phyloP scores from a whole-genome alignment of 176 grass and related monocot genomes.

The Zoysia japonica region DNA sequence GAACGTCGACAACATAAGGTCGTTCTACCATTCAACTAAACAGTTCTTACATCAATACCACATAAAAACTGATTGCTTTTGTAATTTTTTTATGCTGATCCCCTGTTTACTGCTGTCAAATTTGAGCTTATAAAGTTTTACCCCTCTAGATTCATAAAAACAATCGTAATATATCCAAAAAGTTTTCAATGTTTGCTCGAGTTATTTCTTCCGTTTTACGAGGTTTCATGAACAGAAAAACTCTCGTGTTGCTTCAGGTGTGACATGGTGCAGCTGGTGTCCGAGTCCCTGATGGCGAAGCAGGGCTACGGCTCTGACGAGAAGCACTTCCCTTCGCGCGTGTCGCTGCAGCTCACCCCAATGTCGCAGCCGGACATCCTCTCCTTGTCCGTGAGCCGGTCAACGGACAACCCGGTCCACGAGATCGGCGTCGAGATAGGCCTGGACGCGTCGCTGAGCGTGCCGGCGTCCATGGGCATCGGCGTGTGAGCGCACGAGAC shows the following conservation, averaged over 20 bases:
- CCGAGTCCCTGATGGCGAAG: constrained; percentile 70
- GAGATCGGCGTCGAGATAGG: constrained; percentile 52
- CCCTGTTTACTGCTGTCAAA: neutral
- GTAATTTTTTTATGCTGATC: neutral
- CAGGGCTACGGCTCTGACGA: constrained; percentile 68
- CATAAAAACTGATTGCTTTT: neutral
- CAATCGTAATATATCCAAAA: too few relatives aligned
- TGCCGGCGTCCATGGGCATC: constrained; percentile 44
- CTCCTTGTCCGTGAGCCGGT: constrained; percentile 67
- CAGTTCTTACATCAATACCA: neutral
- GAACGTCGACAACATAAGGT: constrained; percentile 84
- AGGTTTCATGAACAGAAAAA: neutral
- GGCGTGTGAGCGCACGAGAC: constrained; percentile 50
- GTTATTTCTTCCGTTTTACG: too few relatives aligned
- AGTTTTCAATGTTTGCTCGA: too few relatives aligned
- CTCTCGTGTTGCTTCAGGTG: constrained; percentile 46
- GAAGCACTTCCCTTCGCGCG: constrained; percentile 81
- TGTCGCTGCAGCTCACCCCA: constrained; percentile 73
- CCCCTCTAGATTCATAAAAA: neutral
- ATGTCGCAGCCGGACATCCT: constrained; percentile 56
- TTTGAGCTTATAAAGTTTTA: neutral
- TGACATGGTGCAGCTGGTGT: constrained; percentile 64
- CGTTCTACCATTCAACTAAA: neutral
- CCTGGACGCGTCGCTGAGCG: constrained; percentile 46
- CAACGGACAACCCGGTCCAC: constrained; percentile 61